Conservation (phyloP, 345 rosid genomes). For the Populus simonii region DNA sequence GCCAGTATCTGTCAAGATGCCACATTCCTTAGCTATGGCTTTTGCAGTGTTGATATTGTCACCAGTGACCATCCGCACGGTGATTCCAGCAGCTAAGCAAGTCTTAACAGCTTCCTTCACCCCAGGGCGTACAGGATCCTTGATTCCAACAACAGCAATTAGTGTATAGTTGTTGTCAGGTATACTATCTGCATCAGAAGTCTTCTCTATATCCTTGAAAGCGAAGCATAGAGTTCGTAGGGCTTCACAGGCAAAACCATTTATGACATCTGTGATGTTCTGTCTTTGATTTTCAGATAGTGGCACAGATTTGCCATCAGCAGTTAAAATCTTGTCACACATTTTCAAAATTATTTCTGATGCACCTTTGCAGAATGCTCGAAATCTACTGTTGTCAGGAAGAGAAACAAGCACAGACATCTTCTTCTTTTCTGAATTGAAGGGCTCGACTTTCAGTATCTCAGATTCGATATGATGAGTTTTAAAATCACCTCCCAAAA, state of each 20-base stretch:
- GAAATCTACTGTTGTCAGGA: constrained; percentile 33
- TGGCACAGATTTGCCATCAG: constrained; percentile 11
- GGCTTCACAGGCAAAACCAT: constrained; percentile 62
- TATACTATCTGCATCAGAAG: constrained; percentile 35
- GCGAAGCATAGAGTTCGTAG: constrained; percentile 72
- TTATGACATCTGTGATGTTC: constrained; percentile 43
- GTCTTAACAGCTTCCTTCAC: constrained; percentile 33
- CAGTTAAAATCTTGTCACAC: constrained; percentile 20
- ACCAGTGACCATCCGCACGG: constrained; percentile 34
- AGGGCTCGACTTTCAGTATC: constrained; percentile 67
- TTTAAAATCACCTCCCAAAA: constrained; percentile 52
- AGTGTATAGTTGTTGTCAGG: constrained; percentile 63
- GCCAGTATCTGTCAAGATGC: constrained; percentile 39
- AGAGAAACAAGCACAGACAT: constrained; percentile 65
- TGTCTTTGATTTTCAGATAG: constrained; percentile 41
- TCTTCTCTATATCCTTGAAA: constrained; percentile 47
- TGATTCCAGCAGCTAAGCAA: constrained; percentile 31
- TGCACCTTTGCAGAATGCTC: constrained; percentile 37
- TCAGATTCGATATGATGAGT: constrained; percentile 48
- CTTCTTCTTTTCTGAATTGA: constrained; percentile 70
- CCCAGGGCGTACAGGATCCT: constrained; percentile 37
- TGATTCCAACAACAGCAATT: constrained; percentile 30
- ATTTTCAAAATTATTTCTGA: constrained; percentile 25
- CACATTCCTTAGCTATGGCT: constrained; percentile 39
- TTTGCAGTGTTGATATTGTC: constrained; percentile 37